Evolutionary conservation across 768 basidiomycete genomes (phyloP), one percentile per base, ranked within the genome.

Genomic region (Boletus tylopilopsis): DNA sequence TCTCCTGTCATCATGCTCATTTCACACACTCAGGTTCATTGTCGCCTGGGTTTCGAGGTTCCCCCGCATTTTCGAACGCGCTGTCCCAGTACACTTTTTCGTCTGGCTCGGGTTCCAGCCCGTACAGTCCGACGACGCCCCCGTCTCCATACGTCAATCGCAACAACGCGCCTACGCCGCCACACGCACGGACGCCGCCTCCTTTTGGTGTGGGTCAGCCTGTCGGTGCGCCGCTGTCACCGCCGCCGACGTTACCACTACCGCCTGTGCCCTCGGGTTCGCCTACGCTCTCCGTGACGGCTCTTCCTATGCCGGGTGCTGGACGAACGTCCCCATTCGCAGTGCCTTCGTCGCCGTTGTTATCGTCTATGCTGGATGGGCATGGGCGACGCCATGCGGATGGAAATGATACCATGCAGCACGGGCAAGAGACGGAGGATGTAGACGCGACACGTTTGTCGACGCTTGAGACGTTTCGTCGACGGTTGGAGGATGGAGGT

Each of bases 391-490:
- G 21, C 6, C 37, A 39, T 37, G 47, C 6, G 12, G 43, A 51
- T 46, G 25, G 0, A 11, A 3, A 4, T n/a, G 23, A 13, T 21
- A 6, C 21, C 1, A 36, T n/a, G n/a, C n/a, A 12, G 7, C 40
- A 2, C 25, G 34, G 13, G 18, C 18, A 46, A 2, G 45, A 6
- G 1, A 5, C 6, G 9, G 55, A 54, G 13, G 62, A 59, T n/a
- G 56, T 48, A 2, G 11, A 64, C 6, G 49, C 51, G 51, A 66
- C 55, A 32, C 53, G 40, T 16, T 41, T 64, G 21, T 69, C 58
- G 48, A 57, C 65, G 21, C 54, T 66, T 16, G 52, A 66, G 27
- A 62, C 53, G 23, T 64, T 65, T 18, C 62, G 56, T 33, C 54
- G 52, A 36, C 56, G n/a, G 33, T 44, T 56, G 37, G 39, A 45